phyloP scores from a whole-genome alignment of 768 basidiomycete species.

The Hygrophoropsis aurantiaca region DNA sequence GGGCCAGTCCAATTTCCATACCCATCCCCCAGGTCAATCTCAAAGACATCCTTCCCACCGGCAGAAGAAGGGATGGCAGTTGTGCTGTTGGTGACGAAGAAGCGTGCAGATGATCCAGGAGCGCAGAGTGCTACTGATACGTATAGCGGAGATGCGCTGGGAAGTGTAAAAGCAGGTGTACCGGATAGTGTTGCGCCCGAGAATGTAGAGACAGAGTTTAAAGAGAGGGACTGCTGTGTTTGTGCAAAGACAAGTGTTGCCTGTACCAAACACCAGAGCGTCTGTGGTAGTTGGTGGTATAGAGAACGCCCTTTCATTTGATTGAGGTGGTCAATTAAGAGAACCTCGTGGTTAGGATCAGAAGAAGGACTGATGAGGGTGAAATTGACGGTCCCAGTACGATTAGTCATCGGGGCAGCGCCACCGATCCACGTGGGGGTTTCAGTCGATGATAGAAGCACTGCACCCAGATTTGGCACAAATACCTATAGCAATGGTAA shows the following conservation, averaged over 20 bases:
- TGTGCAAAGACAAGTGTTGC: conserved; percentile 4
- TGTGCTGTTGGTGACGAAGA: conserved; percentile 59
- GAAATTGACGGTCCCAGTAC: too few relatives aligned
- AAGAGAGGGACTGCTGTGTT: conserved; percentile 25
- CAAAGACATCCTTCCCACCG: conserved; percentile 42
- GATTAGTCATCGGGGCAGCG: too few relatives aligned
- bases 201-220: conserved; percentile 39
- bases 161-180: conserved; percentile 41
- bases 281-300: neutral
- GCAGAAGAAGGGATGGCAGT: conserved; percentile 34
- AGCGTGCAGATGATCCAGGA: conserved; percentile 39
- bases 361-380: too few relatives aligned
- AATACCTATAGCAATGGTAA: too few relatives aligned
- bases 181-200: conserved; percentile 26
- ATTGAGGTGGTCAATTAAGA: too few relatives aligned
- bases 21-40: conserved; percentile 50
- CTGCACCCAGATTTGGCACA: too few relatives aligned
- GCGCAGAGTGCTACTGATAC: conserved; percentile 54
- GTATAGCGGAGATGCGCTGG: conserved; percentile 36
- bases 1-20: conserved; percentile 51
- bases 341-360: too few relatives aligned
- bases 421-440: too few relatives aligned
- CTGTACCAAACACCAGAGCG: conserved; percentile 5
- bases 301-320: too few relatives aligned
- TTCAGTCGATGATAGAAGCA: too few relatives aligned